phyloP scores from a whole-genome alignment of 352 stramenopile species.

The Globisporangium sylvaticum region DNA sequence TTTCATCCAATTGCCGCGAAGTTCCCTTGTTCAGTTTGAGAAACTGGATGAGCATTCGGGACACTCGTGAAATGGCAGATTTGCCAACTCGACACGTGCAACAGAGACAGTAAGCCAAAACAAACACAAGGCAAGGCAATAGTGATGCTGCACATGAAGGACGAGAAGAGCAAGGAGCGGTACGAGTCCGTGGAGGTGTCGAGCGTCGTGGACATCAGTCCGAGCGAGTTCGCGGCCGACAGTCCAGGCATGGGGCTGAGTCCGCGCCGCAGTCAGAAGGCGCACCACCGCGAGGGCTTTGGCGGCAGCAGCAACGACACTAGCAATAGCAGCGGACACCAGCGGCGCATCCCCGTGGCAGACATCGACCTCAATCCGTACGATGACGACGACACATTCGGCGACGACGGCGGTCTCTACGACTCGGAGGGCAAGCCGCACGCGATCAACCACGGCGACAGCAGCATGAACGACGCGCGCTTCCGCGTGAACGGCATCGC shows the following conservation, averaged over 20 bases:
- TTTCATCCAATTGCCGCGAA: background rate
- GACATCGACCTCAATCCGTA: slow-evolving; percentile 23
- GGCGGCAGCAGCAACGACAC: background rate
- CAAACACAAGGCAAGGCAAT: too few relatives aligned
- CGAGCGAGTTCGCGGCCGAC: slow-evolving; percentile 28
- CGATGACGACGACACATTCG: slow-evolving; percentile 17
- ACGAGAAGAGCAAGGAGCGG: slow-evolving; percentile 33
- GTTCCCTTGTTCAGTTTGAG: background rate
- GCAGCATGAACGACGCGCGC: slow-evolving; percentile 34
- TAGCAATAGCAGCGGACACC: slow-evolving; percentile 4
- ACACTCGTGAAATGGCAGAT: background rate
- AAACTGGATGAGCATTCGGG: background rate
- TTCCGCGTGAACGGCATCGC: slow-evolving; percentile 78
- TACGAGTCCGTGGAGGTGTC: slow-evolving; percentile 40
- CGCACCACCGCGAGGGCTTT: slow-evolving; percentile 10
- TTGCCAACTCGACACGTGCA: background rate
- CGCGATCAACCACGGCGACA: slow-evolving; percentile 22
- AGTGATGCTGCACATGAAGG: slow-evolving; percentile 41
- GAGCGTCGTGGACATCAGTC: slow-evolving; percentile 44
- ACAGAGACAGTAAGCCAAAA: too few relatives aligned
- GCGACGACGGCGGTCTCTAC: slow-evolving; percentile 24
- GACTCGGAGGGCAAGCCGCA: slow-evolving; percentile 35
- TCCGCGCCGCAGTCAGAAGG: slow-evolving; percentile 29
- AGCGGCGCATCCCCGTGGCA: slow-evolving; percentile 12
- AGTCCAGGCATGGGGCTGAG: slow-evolving; percentile 25